These are phyloP conservation scores for Leccinum pachyderme DNA, from an alignment of 1,284 basidiomycete genomes.

Conservation along the genomic window DNA sequence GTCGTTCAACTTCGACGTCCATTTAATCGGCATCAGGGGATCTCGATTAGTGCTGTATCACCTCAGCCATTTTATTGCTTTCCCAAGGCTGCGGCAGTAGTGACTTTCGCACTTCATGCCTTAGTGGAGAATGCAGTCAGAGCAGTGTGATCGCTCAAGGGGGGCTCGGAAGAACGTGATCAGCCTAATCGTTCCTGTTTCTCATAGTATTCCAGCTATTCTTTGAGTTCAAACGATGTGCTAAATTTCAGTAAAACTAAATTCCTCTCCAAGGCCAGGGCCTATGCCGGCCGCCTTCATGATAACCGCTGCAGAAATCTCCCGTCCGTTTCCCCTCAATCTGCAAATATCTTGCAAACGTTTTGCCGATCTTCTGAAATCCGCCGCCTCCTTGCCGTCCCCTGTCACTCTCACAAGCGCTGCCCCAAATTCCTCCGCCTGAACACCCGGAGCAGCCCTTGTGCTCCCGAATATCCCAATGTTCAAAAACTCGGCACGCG, in stretches of 20 bases:
- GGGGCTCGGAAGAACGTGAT: neutral
- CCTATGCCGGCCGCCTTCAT: neutral
- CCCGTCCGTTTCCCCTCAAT: conserved; percentile 7
- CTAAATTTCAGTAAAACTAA: too few species aligned
- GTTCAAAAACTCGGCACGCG: conserved; percentile 14
- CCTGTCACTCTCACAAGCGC: conserved; percentile 12
- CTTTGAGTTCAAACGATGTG: too few species aligned
- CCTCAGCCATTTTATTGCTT: neutral
- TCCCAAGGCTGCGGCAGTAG: neutral
- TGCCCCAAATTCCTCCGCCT: conserved; percentile 11
- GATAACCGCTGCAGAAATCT: conserved; percentile 3
- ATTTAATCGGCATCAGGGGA: neutral
- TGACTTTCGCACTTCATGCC: neutral
- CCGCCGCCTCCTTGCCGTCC: conserved; percentile 6
- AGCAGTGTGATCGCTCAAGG: neutral
- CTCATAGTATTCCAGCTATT: too few species aligned
- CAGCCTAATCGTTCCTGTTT: neutral
- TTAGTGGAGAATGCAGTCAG: neutral
- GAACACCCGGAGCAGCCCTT: conserved; percentile 4
- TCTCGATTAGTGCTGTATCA: neutral
- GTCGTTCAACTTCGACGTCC: neutral
- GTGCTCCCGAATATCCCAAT: conserved; percentile 12
- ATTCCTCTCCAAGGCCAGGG: too few species aligned
- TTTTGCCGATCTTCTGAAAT: conserved; percentile 8
- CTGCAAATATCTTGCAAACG: conserved; percentile 9